Evolutionary conservation across 805 yeast species (phyloP).

Genomic region (Suhomyces tanzawaensis): DNA sequence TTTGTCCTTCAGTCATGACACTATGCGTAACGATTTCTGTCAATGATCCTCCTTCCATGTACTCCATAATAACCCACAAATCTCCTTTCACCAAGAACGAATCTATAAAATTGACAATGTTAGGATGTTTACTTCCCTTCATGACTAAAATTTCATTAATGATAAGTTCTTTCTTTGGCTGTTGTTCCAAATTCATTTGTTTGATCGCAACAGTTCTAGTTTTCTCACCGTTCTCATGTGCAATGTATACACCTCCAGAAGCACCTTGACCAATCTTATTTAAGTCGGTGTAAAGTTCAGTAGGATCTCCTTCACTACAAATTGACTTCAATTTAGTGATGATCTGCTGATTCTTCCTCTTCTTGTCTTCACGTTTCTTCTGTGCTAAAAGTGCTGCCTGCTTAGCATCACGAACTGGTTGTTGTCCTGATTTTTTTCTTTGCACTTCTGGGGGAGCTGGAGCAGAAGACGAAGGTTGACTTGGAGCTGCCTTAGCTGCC

Average conservation of each 20-base stretch:
- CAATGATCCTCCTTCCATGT: slow-evolving; percentile 97
- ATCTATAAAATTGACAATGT: slow-evolving; percentile 92
- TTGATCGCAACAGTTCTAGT: slow-evolving; percentile 81
- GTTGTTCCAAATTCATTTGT: slow-evolving; percentile 92
- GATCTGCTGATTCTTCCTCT: slow-evolving; percentile 67
- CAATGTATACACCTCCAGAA: slow-evolving; percentile 94
- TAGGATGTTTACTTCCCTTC: slow-evolving; percentile 93
- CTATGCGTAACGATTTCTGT: slow-evolving; percentile 95
- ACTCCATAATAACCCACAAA: slow-evolving; percentile 99
- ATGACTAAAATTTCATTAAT: slow-evolving; percentile 94
- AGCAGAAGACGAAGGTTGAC: slow-evolving; percentile 5
- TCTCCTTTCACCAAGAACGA: slow-evolving; percentile 62
- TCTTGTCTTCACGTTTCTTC: slow-evolving; percentile 76
- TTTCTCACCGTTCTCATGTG: slow-evolving; percentile 54
- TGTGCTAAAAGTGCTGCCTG: slow-evolving; percentile 58
- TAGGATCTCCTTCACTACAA: slow-evolving; percentile 85
- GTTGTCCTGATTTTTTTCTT: slow-evolving; percentile 18
- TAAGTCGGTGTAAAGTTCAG: slow-evolving; percentile 60
- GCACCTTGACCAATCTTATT: slow-evolving; percentile 97
- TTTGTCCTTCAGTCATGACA: slow-evolving; percentile 80
- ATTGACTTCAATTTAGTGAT: slow-evolving; percentile 69
- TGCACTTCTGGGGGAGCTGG: slow-evolving; percentile 3
- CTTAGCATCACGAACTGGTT: slow-evolving; percentile 48
- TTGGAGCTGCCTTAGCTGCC: slow-evolving; percentile 9
- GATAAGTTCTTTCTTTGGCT: slow-evolving; percentile 92